These are phyloP conservation scores for Excoecaria agallocha DNA, from an alignment of 345 rosid genomes.

Conservation along the genomic window DNA sequence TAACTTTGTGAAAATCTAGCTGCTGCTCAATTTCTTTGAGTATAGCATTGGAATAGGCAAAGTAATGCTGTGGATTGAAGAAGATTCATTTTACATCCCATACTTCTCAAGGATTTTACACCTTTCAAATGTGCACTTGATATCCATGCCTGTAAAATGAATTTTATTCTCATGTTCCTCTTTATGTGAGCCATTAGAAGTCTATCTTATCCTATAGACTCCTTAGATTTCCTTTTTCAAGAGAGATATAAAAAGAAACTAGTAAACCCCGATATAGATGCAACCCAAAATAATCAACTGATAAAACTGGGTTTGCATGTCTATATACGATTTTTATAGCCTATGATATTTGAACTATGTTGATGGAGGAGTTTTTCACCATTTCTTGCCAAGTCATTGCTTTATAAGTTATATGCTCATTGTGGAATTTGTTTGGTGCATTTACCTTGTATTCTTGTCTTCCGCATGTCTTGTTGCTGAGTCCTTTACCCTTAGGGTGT, in stretches of 20 bases:
- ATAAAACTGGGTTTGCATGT: neutral
- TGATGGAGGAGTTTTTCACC: neutral
- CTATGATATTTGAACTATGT: neutral
- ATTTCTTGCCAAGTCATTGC: neutral
- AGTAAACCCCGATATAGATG: neutral
- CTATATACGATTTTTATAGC: neutral
- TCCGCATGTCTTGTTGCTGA: slow-evolving; percentile 1
- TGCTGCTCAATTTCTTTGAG: too few species aligned
- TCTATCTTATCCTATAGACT: neutral
- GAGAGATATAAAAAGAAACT: too few species aligned
- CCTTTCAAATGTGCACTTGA: neutral
- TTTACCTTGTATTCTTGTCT: neutral
- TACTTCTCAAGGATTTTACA: neutral
- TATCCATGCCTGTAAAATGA: too few species aligned
- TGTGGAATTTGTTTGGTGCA: neutral
- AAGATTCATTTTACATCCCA: neutral
- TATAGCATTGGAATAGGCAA: slow-evolving; percentile 15
- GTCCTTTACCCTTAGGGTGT: slow-evolving; percentile 20
- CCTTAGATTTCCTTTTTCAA: neutral
- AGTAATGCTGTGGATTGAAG: neutral
- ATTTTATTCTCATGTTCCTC: neutral
- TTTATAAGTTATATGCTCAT: neutral
- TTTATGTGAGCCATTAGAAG: neutral
- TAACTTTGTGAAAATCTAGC: neutral
- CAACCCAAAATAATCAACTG: neutral